Conservation (phyloP, 73 alveolate genomes). For the Tetrahymena borealis region DNA sequence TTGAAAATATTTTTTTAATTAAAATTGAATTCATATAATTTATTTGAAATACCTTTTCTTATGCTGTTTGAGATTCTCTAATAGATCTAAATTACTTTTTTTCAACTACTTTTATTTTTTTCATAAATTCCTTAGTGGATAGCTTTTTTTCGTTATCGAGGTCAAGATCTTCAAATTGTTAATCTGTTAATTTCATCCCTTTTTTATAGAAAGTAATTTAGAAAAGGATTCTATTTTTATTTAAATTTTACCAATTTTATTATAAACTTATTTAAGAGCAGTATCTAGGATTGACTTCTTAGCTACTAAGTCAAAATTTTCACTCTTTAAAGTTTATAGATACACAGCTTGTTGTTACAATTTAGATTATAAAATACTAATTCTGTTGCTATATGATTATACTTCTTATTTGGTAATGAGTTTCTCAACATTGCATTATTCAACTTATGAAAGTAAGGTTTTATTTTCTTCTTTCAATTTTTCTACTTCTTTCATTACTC, state of each 20-base stretch:
- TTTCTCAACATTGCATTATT: background rate
- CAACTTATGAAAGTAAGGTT: background rate
- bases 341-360: background rate
- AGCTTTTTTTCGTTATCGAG: background rate
- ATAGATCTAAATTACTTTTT: background rate
- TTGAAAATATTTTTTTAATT: too few species aligned
- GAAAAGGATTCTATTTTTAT: background rate
- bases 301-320: background rate
- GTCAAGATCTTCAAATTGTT: background rate
- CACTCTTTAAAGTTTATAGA: background rate
- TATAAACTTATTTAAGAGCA: background rate
- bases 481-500: background rate
- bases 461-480: background rate
- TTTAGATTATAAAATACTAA: background rate
- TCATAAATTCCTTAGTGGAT: background rate
- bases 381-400: background rate
- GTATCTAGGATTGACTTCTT: background rate
- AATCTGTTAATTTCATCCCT: background rate
- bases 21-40: background rate
- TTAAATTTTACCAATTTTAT: background rate
- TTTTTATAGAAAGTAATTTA: background rate
- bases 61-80: background rate
- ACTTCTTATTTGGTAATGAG: background rate
- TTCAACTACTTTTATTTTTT: background rate
- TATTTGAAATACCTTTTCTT: background rate